A percentile compares a stretch with the other conserved stretches of the same genome.
phyloP scores from a whole-genome alignment of 352 stramenopile species.

The Phytopythium cucurbitacearum region DNA sequence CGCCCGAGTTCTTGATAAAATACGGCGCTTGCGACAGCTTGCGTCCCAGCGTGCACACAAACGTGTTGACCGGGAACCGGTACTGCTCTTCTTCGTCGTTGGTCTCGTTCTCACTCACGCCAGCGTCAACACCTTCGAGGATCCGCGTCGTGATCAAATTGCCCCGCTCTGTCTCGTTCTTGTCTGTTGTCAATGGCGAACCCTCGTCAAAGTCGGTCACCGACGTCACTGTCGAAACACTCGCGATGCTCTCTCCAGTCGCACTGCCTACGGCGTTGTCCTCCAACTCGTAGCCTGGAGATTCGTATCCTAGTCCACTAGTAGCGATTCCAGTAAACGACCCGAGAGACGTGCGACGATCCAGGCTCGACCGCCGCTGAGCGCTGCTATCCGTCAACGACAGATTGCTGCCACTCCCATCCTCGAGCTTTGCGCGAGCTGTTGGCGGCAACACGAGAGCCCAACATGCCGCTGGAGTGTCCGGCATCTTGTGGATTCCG shows the following conservation, averaged over 20 bases:
- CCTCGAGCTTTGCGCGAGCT: constrained; percentile 57
- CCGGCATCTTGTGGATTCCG: constrained; percentile 61
- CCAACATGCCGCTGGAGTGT: constrained; percentile 73
- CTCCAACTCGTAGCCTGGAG: constrained; percentile 3
- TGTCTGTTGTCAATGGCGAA: constrained; percentile 5
- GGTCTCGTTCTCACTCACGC: constrained; percentile 24
- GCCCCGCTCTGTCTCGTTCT: constrained; percentile 10
- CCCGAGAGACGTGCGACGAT: constrained; percentile 1
- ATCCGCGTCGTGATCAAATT: constrained; percentile 8
- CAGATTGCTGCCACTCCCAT: constrained; percentile 8
- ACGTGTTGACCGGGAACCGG: constrained; percentile 79
- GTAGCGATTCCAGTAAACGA: constrained; percentile 3
- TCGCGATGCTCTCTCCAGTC: constrained; percentile 10
- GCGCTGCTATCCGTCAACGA: constrained; percentile 7
- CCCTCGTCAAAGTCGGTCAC: constrained; percentile 12
- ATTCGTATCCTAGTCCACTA: not conserved
- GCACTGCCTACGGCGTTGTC: constrained; percentile 9
- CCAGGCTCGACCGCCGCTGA: not conserved
- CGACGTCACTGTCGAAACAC: constrained; percentile 6
- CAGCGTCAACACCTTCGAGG: constrained; percentile 10
- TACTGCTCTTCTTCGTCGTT: constrained; percentile 42
- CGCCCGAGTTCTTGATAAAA: constrained; percentile 84
- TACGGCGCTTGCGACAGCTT: constrained; percentile 84
- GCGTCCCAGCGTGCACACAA: constrained; percentile 77
- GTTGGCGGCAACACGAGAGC: constrained; percentile 66